These are phyloP conservation scores for Stephania yunnanensis DNA, from an alignment of 164 flowering plant genomes.

Conservation along the genomic window DNA sequence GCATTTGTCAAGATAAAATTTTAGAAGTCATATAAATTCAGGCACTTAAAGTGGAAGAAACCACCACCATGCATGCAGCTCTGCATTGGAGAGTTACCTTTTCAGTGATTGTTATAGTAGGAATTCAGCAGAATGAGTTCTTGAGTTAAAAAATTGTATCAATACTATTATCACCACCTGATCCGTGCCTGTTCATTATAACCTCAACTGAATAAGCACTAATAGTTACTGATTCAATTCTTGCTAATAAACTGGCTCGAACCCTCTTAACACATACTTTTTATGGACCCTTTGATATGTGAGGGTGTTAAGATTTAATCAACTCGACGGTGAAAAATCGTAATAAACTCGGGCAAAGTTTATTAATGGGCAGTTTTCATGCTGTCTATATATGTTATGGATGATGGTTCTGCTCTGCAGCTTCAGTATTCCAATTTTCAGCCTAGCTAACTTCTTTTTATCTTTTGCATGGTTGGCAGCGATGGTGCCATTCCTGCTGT, in stretches of 20 bases:
- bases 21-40: background rate
- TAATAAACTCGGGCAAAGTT: background rate
- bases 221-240: too few species aligned
- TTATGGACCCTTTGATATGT: too few species aligned
- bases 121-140: background rate
- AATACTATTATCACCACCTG: background rate
- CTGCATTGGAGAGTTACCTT: background rate
- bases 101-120: background rate
- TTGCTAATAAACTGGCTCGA: too few species aligned
- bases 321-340: background rate
- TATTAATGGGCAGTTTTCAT: background rate
- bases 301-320: too few species aligned
- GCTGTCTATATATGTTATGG: background rate
- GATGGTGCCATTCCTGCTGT: conserved; percentile 65
- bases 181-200: background rate
- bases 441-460: background rate
- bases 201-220: background rate
- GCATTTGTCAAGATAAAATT: background rate
- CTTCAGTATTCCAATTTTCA: too few species aligned
- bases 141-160: background rate
- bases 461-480: conserved; percentile 28
- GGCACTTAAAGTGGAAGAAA: background rate
- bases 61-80: background rate
- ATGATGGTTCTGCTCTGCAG: too few species aligned
- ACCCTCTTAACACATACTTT: too few species aligned